A percentile compares a stretch with the other conserved stretches of the same genome.
Conservation (phyloP, 2,329 filamentous ascomycete species). For the Cordyceps militaris region DNA sequence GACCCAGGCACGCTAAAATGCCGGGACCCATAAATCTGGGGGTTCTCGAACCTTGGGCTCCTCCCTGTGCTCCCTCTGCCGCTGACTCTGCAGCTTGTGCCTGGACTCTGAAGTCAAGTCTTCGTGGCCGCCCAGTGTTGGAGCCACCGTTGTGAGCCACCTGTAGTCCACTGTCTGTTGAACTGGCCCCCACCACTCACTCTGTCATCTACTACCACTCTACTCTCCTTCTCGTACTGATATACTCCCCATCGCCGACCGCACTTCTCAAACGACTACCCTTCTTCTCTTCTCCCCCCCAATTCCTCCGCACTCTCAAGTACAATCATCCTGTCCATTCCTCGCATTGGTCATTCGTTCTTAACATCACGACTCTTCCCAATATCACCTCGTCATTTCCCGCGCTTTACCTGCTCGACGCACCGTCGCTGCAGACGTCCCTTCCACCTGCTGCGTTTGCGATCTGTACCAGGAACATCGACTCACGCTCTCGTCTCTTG, state of each 20-base stretch:
- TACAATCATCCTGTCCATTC: background rate
- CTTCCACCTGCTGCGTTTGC: background rate
- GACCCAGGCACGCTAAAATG: conserved; percentile 8
- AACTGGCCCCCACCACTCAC: conserved; percentile 12
- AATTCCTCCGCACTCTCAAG: background rate
- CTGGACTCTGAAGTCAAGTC: background rate
- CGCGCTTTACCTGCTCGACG: background rate
- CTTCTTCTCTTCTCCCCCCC: background rate
- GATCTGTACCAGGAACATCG: background rate
- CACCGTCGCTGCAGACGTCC: conserved; percentile 4
- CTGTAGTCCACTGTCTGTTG: background rate
- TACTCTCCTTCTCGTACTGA: background rate
- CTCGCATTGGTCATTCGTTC: conserved; percentile 3
- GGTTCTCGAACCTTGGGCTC: conserved; percentile 12
- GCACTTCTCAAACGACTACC: conserved; percentile 2
- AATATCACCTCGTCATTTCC: background rate
- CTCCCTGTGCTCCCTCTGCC: background rate
- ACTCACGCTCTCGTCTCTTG: background rate
- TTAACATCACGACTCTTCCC: background rate
- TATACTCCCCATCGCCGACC: conserved; percentile 9
- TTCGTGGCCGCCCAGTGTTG: background rate
- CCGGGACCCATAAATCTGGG: conserved; percentile 10
- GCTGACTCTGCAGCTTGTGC: background rate
- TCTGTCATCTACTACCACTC: background rate
- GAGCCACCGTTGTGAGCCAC: background rate